Evolutionary conservation across 2,329 filamentous ascomycete species (phyloP).

Genomic region (Curvularia hawaiiensis): DNA sequence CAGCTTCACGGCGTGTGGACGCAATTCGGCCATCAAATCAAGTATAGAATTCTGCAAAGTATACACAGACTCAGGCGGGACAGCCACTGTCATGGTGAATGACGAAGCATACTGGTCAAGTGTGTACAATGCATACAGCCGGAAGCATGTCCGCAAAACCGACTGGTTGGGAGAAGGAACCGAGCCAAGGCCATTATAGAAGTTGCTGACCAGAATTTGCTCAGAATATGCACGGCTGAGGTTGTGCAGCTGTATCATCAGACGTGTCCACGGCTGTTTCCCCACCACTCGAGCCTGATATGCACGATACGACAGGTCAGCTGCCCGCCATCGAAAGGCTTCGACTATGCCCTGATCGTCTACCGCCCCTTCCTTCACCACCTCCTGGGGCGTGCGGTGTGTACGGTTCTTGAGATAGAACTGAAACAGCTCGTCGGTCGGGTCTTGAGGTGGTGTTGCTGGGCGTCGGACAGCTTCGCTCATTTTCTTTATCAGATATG

Average conservation of each 20-base stretch:
- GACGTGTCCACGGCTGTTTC: slow-evolving; percentile 55
- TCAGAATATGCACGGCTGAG: slow-evolving; percentile 55
- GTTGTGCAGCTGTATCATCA: slow-evolving; percentile 51
- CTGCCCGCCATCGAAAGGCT: slow-evolving; percentile 53
- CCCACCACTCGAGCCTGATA: slow-evolving; percentile 53
- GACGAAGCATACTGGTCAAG: slow-evolving; percentile 53
- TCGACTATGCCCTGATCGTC: slow-evolving; percentile 50
- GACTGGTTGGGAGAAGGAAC: slow-evolving; percentile 31
- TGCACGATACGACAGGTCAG: slow-evolving; percentile 50
- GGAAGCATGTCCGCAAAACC: slow-evolving; percentile 52
- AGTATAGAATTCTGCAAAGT: slow-evolving; percentile 50
- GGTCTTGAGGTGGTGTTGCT: slow-evolving; percentile 41
- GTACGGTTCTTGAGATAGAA: slow-evolving; percentile 46
- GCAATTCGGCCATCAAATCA: slow-evolving; percentile 53
- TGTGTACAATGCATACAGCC: slow-evolving; percentile 55
- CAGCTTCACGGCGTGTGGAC: slow-evolving; percentile 58
- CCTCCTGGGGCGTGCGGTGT: slow-evolving; percentile 32
- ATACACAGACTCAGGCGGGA: slow-evolving; percentile 51
- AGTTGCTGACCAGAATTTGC: slow-evolving; percentile 55
- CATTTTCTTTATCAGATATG: slow-evolving; percentile 60
- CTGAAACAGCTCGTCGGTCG: slow-evolving; percentile 50
- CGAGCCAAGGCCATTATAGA: slow-evolving; percentile 48
- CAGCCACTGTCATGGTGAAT: slow-evolving; percentile 53
- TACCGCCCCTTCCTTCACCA: slow-evolving; percentile 35
- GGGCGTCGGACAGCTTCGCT: slow-evolving; percentile 46